Evolutionary conservation across 78 protist species (phyloP), one percentile per base, ranked within the genome.

Genomic region (Bodo saltans): DNA sequence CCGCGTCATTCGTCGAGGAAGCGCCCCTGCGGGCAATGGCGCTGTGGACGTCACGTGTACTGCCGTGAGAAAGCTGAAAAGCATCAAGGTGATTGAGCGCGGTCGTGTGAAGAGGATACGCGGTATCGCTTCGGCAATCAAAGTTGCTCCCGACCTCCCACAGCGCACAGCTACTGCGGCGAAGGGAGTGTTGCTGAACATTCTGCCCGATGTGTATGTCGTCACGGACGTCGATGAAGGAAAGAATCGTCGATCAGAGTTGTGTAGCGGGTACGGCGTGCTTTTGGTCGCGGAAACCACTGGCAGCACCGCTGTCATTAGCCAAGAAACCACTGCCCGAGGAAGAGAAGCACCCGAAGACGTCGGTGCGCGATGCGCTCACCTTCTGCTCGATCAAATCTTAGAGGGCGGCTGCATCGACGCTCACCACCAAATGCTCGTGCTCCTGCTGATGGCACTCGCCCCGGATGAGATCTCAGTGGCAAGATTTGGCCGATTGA

Each of bases 11-110:
- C 88, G 87, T 71, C 80, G 98, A 2, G 99, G 98, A 4, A 91
- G 92, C 0, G 96, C 92, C 11, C 97, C 98, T 1, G 37, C n/a
- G 1, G 99, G 98, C 0, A 98, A 96, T 21, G 98, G 98, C 30
- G 90, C 87, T 40, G 95, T 96, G n/a, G 0, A 47, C 30, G 81
- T 97, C 47, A 82, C 40, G 0, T 87, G 94, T 68, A 96, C 97
- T 1, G 34, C 41, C 2, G 94, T 90, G 70, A 33, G 76, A 42
- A 26, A 38, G 37, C 83, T 96, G 21, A 72, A 26, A 26, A 89
- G 98, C 27, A 4, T 96, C 38, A 75, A 88, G 29, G 37, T 89
- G 17, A 1, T 78, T 26, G 95, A 92, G 67, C 76, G 42, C 17
- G 99, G 98, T 28, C 74, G 83, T 42, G 84, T 96, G 70, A 85